These are phyloP conservation scores for Hura crepitans DNA, from an alignment of 441 rosid genomes.

Conservation along the genomic window DNA sequence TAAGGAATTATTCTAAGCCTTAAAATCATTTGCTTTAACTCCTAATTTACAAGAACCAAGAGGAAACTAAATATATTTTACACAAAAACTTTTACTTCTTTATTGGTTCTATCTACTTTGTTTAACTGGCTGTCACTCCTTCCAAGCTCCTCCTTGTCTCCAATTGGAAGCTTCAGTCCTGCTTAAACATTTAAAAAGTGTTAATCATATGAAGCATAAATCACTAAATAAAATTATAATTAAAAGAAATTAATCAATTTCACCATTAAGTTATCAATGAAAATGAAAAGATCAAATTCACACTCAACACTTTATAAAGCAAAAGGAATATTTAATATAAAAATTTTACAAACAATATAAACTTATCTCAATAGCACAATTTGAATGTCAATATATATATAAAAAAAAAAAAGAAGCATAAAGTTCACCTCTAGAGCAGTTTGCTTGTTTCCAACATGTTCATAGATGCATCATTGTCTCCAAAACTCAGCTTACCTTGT, in stretches of 20 bases:
- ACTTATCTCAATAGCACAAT: not conserved
- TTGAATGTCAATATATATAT: not conserved
- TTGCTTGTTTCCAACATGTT: not conserved
- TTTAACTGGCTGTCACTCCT: not conserved
- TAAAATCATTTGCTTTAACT: not conserved
- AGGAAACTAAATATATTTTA: not conserved
- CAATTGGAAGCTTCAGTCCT: conserved; percentile 11
- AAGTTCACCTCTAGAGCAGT: conserved; percentile 1
- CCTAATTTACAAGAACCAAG: not conserved
- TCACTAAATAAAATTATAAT: no score
- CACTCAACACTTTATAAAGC: no score
- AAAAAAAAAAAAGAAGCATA: not conserved
- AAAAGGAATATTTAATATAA: no score
- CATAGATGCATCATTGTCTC: not conserved
- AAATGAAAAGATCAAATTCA: no score
- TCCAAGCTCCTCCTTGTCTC: not conserved
- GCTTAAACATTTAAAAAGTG: not conserved
- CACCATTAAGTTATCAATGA: no score
- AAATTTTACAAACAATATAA: no score
- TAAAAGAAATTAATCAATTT: no score
- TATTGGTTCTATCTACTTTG: conserved; percentile 9
- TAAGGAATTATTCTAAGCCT: not conserved
- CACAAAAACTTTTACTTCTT: not conserved
- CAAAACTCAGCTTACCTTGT: not conserved
- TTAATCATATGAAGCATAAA: no score